Percentiles rank a stretch among this genome's conserved stretches.
phyloP scores from a whole-genome alignment of 2,329 filamentous ascomycete genomes.

The Aspergillus udagawae region DNA sequence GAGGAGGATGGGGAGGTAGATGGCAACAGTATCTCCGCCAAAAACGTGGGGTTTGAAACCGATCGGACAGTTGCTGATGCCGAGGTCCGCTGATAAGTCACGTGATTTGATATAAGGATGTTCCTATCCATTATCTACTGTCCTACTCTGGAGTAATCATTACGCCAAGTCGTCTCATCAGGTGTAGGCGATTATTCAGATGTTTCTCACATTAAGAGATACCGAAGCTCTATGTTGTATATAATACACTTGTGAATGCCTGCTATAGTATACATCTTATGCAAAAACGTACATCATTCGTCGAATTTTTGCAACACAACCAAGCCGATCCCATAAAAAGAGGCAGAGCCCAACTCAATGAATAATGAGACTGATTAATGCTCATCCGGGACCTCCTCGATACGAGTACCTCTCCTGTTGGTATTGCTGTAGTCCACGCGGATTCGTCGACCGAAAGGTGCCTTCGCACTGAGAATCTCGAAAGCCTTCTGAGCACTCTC shows the following conservation, averaged over 20 bases:
- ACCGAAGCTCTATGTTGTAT: not conserved
- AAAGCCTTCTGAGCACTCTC: conserved; percentile 61
- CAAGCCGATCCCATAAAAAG: not conserved
- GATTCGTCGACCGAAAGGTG: conserved; percentile 63
- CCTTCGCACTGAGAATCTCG: conserved; percentile 53
- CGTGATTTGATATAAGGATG: conserved; percentile 4
- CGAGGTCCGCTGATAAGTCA: conserved; percentile 21
- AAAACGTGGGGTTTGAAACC: conserved; percentile 24
- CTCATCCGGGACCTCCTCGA: not conserved
- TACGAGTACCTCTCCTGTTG: conserved; percentile 2
- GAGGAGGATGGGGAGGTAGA: not conserved
- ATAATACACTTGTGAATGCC: not conserved
- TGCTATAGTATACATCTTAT: not conserved
- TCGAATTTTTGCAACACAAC: not conserved
- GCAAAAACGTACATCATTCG: not conserved
- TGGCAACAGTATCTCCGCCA: conserved; percentile 6
- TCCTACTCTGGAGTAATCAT: too few relatives aligned
- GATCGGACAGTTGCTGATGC: conserved; percentile 13
- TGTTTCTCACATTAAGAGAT: not conserved
- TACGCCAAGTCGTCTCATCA: not conserved
- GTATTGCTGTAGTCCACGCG: conserved; percentile 59
- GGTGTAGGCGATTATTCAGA: not conserved
- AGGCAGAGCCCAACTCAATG: not conserved
- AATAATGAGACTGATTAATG: not conserved
- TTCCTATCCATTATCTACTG: not conserved